A percentile compares a stretch with the other conserved stretches of the same genome.
Conservation (phyloP, 371 early-diverging fungal genomes). For the Nematocida sp. region DNA sequence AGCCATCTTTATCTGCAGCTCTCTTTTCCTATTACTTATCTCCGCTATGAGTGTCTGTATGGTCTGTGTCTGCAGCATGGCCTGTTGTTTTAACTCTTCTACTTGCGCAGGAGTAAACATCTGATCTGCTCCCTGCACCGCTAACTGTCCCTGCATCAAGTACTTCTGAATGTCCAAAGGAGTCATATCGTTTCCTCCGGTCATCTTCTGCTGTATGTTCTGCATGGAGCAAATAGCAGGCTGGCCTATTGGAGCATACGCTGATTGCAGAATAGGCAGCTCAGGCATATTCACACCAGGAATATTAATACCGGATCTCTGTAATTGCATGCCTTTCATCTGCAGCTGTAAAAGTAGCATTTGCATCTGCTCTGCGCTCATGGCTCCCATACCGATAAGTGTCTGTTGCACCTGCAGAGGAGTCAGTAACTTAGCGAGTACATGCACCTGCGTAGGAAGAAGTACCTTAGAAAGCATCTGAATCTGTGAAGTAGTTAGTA, state of each 20-base stretch:
- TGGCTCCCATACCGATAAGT: slow-evolving; percentile 43
- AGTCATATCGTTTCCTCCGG: background rate
- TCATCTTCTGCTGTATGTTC: background rate
- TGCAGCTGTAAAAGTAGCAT: slow-evolving; percentile 19
- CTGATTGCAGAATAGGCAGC: background rate
- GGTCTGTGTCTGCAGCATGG: background rate
- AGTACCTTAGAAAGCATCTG: slow-evolving; percentile 43
- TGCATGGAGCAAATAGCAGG: background rate
- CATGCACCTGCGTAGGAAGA: slow-evolving; percentile 24
- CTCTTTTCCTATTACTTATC: slow-evolving; percentile 4
- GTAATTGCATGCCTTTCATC: slow-evolving; percentile 36
- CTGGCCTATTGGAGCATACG: background rate
- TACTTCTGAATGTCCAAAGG: slow-evolving; percentile 9
- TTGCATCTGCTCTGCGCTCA: slow-evolving; percentile 27
- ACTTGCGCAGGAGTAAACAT: slow-evolving; percentile 16
- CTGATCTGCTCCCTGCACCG: slow-evolving; percentile 9
- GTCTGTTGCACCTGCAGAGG: slow-evolving; percentile 54
- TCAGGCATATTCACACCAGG: background rate
- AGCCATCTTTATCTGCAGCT: background rate
- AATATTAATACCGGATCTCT: background rate
- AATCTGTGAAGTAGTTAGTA: slow-evolving; percentile 48
- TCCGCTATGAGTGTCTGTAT: slow-evolving; percentile 23
- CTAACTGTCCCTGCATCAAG: slow-evolving; percentile 27
- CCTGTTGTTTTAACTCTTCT: slow-evolving; percentile 1
- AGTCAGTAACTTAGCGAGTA: slow-evolving; percentile 29